A percentile compares a stretch with the other conserved stretches of the same genome.
Evolutionary conservation across 2,329 filamentous ascomycete species (phyloP).

Genomic region (Phaeophleospora eucalypticola): DNA sequence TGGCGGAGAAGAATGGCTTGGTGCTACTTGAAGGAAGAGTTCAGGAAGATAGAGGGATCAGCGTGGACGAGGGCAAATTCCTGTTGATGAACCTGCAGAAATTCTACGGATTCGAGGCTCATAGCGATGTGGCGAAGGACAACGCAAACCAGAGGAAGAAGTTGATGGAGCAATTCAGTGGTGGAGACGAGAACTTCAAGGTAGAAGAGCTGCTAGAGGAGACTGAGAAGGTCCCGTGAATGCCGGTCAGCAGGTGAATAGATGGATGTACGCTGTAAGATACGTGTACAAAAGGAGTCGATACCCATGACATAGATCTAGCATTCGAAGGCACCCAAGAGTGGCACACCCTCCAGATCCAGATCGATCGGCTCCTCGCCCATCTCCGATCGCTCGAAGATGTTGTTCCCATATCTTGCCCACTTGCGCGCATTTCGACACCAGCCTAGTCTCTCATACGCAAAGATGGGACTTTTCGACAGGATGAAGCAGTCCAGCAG

Average conservation of each 20-base stretch:
- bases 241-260: neutral
- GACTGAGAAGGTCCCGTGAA: slow-evolving; percentile 65
- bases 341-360: too few relatives aligned
- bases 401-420: too few relatives aligned
- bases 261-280: neutral
- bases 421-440: too few relatives aligned
- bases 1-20: slow-evolving; percentile 67
- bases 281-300: neutral
- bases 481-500: too few relatives aligned
- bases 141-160: slow-evolving; percentile 65
- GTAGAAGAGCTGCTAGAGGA: slow-evolving; percentile 84
- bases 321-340: too few relatives aligned
- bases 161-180: slow-evolving; percentile 76
- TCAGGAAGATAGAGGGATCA: slow-evolving; percentile 69
- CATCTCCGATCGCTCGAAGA: too few relatives aligned
- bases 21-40: slow-evolving; percentile 85
- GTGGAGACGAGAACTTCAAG: slow-evolving; percentile 73
- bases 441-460: too few relatives aligned
- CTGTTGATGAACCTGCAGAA: slow-evolving; percentile 88
- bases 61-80: slow-evolving; percentile 79
- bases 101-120: slow-evolving; percentile 71
- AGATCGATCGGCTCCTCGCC: too few relatives aligned
- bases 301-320: neutral
- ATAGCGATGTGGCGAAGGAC: slow-evolving; percentile 59
- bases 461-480: too few relatives aligned